phyloP scores from a whole-genome alignment of 805 yeast genomes.

The Tetrapisispora taiwanensis region DNA sequence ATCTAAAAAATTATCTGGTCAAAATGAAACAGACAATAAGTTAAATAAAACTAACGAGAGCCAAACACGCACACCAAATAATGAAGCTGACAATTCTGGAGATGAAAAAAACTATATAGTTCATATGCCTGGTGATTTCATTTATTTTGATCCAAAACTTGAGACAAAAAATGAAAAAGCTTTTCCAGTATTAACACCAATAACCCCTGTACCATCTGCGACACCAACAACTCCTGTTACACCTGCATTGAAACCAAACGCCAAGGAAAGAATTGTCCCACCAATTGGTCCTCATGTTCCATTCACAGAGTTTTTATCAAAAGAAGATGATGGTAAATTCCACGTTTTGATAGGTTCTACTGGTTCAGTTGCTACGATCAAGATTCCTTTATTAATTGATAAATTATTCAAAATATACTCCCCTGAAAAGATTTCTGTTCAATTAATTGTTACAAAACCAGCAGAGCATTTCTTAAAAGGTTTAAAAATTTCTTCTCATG shows the following conservation, averaged over 20 bases:
- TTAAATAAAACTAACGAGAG: neutral
- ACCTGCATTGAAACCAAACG: conserved; percentile 1
- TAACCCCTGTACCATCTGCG: conserved; percentile 12
- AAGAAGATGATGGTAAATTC: conserved; percentile 71
- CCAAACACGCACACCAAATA: neutral
- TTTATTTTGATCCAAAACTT: conserved; percentile 17
- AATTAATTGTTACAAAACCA: conserved; percentile 68
- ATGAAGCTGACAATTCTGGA: conserved; percentile 7
- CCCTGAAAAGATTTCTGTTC: conserved; percentile 63
- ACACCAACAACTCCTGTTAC: neutral
- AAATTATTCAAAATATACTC: conserved; percentile 76
- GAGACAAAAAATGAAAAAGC: neutral
- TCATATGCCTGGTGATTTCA: conserved; percentile 30
- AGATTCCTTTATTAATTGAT: conserved; percentile 81
- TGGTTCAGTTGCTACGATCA: conserved; percentile 94
- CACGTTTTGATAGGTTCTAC: conserved; percentile 89
- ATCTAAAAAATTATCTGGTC: no score
- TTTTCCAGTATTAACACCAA: neutral
- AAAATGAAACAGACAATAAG: no score
- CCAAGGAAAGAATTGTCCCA: conserved; percentile 46
- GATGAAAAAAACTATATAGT: conserved; percentile 24
- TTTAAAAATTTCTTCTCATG: conserved; percentile 57
- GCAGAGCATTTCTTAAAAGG: conserved; percentile 64
- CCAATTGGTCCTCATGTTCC: conserved; percentile 52
- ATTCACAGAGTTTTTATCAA: conserved; percentile 59